Conservation (phyloP, 2,329 filamentous ascomycete species). For the Aureobasidium leucospermi region DNA sequence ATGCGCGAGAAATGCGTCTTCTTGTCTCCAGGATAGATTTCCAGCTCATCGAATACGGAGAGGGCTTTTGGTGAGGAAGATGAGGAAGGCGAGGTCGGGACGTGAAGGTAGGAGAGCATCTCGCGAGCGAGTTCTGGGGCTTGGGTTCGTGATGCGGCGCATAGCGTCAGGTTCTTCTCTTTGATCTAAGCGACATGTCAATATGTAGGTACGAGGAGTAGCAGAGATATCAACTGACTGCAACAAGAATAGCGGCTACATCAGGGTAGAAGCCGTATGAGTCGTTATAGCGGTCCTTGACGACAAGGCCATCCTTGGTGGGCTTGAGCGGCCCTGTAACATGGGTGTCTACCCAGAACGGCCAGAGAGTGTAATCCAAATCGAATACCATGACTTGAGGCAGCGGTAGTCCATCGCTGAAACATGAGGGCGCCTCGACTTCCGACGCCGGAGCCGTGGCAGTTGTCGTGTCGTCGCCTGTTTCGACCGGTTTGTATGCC, state of each 20-base stretch:
- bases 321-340: conserved; percentile 64
- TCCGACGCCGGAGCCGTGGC: conserved; percentile 30
- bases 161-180: conserved; percentile 51
- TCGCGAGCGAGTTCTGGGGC: conserved; percentile 74
- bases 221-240: conserved; percentile 21
- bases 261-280: conserved; percentile 41
- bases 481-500: background rate
- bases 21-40: conserved; percentile 70
- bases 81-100: conserved; percentile 42
- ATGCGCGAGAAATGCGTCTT: conserved; percentile 75
- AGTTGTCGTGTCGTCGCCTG: conserved; percentile 12
- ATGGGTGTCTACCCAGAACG: conserved; percentile 96
- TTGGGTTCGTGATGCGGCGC: conserved; percentile 71
- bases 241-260: conserved; percentile 34
- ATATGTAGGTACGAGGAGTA: too few species aligned
- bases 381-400: conserved; percentile 87
- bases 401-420: conserved; percentile 61
- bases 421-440: conserved; percentile 43
- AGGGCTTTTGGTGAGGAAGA: conserved; percentile 27
- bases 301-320: conserved; percentile 34
- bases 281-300: conserved; percentile 46
- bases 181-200: conserved; percentile 43
- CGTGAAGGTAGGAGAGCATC: conserved; percentile 67
- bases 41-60: conserved; percentile 49
- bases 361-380: conserved; percentile 97